Evolutionary conservation across 2,329 filamentous ascomycete genomes (phyloP), one percentile per base, ranked within the genome.

Genomic region (Fusarium heterosporum): DNA sequence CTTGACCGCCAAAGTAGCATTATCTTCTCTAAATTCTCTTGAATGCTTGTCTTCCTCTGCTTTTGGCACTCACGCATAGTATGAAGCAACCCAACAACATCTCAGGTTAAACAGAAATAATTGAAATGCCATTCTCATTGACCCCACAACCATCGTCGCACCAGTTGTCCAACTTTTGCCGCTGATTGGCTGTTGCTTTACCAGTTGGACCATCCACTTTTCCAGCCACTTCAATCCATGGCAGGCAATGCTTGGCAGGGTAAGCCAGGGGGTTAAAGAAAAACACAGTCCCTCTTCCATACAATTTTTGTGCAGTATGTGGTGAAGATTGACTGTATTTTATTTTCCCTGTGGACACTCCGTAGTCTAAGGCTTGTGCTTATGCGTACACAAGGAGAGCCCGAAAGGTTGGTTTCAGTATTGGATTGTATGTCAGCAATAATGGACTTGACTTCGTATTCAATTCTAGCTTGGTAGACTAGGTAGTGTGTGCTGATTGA

Each of bases 181-280:
- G 10, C 25, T 25, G 6, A 63, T 58, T 63, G 60, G 60, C 14
- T 8, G 28, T 19, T 57, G 59, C 59, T 28, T 57, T 57, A 32
- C 29, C 43, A 41, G 39, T 25, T 46, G 42, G 49, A 28, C 19
- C 41, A 46, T 40, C 60, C 58, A 51, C 60, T 26, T n/a, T 63
- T 63, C 51, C 58, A 63, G 60, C 60, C 60, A 63, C 60, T 51
- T 46, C 58, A 43, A 57, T 57, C n/a, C n/a, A n/a, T n/a, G n/a
- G n/a, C n/a, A n/a, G 32, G 30, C 8, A 36, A 36, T 36, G 32
- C 32, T 14, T 36, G 32, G 32, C 32, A 36, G 32, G 32, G 16
- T 16, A 36, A n/a, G 32, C 4, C 16, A 36, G n/a, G n/a, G n/a
- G n/a, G n/a, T n/a, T n/a, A n/a, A n/a, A n/a, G n/a, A n/a, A n/a